phyloP scores from a whole-genome alignment of 176 grass and related monocot genomes.

The Aegilops tauschii region DNA sequence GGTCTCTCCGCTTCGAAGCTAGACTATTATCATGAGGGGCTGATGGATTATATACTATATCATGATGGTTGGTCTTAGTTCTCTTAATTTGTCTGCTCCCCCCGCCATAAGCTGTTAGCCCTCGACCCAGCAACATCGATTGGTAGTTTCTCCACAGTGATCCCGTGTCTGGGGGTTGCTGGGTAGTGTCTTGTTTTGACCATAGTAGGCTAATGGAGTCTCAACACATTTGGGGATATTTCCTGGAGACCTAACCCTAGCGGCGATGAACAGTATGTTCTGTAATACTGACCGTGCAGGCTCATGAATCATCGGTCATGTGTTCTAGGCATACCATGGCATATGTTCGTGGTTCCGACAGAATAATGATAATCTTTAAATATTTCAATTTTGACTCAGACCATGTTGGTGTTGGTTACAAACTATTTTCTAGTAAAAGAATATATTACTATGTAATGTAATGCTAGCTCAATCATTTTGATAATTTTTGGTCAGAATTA shows the following conservation, averaged over 20 bases:
- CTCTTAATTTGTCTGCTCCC: background rate
- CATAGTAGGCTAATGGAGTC: background rate
- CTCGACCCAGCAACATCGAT: background rate
- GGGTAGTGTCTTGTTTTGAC: background rate
- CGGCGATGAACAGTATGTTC: background rate
- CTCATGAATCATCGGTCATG: background rate
- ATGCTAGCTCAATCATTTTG: background rate
- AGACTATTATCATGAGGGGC: too few relatives aligned
- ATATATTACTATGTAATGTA: background rate
- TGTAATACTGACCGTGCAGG: background rate
- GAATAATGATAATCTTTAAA: background rate
- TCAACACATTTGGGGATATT: background rate
- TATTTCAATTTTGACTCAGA: background rate
- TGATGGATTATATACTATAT: too few relatives aligned
- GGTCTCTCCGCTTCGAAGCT: too few relatives aligned
- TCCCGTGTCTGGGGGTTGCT: background rate
- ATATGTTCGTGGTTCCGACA: background rate
- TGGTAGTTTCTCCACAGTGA: background rate
- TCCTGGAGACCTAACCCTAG: background rate
- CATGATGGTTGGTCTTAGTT: background rate
- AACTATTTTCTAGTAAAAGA: background rate
- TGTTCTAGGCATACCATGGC: background rate
- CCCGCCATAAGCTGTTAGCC: background rate
- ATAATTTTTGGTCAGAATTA: background rate
- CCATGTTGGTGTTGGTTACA: background rate